Percentiles rank a stretch among this genome's conserved stretches.
These are phyloP conservation scores for Lagenidium giganteum DNA, from an alignment of 352 stramenopile species.

Conservation along the genomic window DNA sequence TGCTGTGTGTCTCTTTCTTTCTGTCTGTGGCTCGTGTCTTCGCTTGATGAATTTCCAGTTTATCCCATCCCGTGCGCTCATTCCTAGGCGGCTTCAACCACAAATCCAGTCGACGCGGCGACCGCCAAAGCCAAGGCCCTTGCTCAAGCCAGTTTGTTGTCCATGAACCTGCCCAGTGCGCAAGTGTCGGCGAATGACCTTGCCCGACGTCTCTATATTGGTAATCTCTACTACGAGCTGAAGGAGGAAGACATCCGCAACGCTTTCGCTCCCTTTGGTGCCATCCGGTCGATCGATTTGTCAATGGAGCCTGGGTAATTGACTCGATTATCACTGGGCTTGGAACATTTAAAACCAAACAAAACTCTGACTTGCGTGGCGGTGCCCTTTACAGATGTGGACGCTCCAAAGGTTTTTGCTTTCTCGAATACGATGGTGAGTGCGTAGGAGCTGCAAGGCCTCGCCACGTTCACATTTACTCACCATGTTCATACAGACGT, in stretches of 20 bases:
- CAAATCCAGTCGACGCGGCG: constrained; percentile 44
- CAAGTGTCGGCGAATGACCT: constrained; percentile 57
- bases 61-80: constrained; percentile 33
- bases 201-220: constrained; percentile 68
- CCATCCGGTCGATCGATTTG: constrained; percentile 69
- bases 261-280: constrained; percentile 59
- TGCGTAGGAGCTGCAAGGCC: not conserved
- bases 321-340: not conserved
- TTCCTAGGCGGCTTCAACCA: constrained; percentile 32
- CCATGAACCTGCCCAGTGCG: constrained; percentile 40
- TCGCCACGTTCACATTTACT: too few relatives aligned
- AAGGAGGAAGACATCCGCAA: constrained; percentile 74
- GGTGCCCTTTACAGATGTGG: constrained; percentile 23
- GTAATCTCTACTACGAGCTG: constrained; percentile 80
- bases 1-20: constrained; percentile 11
- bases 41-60: constrained; percentile 19
- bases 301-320: constrained; percentile 66
- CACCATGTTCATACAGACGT: constrained; percentile 30
- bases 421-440: constrained; percentile 72
- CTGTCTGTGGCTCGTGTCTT: constrained; percentile 17
- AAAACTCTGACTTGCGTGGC: constrained; percentile 3
- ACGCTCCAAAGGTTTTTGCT: constrained; percentile 78
- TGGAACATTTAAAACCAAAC: too few relatives aligned
- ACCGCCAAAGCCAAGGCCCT: constrained; percentile 51
- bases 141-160: constrained; percentile 64